phyloP scores from a whole-genome alignment of 805 yeast species.

The Lipomyces kockii region DNA sequence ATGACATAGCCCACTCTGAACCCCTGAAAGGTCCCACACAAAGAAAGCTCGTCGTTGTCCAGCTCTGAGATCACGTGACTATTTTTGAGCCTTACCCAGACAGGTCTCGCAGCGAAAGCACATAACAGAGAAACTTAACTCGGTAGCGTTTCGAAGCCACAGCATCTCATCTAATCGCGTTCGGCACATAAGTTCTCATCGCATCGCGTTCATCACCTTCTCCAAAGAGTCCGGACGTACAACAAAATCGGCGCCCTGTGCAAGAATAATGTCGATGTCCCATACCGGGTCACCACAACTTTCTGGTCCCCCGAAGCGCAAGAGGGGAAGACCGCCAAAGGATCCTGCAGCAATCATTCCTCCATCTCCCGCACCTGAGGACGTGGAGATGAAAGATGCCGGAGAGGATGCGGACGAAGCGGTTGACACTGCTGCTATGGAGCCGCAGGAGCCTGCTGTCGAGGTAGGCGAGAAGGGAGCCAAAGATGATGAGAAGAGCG shows the following conservation, averaged over 20 bases:
- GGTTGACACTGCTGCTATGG: background rate
- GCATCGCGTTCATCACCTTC: slow-evolving; percentile 3
- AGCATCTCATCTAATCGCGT: background rate
- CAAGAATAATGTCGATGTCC: background rate
- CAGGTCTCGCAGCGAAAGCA: too few relatives aligned
- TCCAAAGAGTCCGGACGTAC: background rate
- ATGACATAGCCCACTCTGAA: too few relatives aligned
- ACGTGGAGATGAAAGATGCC: background rate
- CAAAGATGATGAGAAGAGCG: background rate
- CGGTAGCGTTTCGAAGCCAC: too few relatives aligned
- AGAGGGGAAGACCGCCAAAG: slow-evolving; percentile 15
- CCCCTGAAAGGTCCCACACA: too few relatives aligned
- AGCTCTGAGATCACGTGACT: too few relatives aligned
- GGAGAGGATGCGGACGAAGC: slow-evolving; percentile 1
- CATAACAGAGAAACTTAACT: too few relatives aligned
- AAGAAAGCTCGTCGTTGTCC: too few relatives aligned
- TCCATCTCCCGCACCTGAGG: background rate
- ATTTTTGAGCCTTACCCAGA: too few relatives aligned
- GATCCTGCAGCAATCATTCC: background rate
- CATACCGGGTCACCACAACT: background rate
- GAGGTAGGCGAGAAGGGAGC: background rate
- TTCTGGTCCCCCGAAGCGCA: slow-evolving; percentile 19
- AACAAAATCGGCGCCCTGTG: background rate
- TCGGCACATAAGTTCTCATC: background rate
- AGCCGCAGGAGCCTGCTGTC: background rate